Percentiles rank a stretch among this genome's conserved stretches.
phyloP scores from a whole-genome alignment of 2,329 filamentous ascomycete genomes.

The Exophiala mesophila region DNA sequence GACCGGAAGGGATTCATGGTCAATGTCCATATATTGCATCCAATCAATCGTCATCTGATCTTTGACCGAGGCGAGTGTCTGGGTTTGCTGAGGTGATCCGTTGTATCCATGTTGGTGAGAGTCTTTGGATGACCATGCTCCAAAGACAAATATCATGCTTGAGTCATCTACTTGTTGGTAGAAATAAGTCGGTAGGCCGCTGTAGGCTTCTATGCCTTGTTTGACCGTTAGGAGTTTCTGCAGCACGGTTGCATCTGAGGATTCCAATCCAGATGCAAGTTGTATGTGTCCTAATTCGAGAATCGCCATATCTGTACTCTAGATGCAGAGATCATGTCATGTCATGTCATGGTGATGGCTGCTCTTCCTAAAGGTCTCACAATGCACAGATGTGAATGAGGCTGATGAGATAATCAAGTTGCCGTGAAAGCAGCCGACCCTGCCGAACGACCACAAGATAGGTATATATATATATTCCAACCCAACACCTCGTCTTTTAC shows the following conservation, averaged over 20 bases:
- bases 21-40: slow-evolving; percentile 23
- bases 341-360: too few species aligned
- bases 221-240: slow-evolving; percentile 19
- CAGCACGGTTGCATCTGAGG: slow-evolving; percentile 12
- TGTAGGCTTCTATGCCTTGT: slow-evolving; percentile 19
- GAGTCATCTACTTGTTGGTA: slow-evolving; percentile 19
- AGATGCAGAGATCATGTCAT: too few species aligned
- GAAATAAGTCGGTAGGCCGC: slow-evolving; percentile 16
- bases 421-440: neutral
- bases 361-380: too few species aligned
- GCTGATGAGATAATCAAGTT: neutral
- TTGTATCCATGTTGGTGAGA: slow-evolving; percentile 15
- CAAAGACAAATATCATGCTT: slow-evolving; percentile 16
- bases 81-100: slow-evolving; percentile 15
- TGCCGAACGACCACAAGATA: neutral
- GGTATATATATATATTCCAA: too few species aligned
- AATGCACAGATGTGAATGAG: too few species aligned
- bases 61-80: slow-evolving; percentile 16
- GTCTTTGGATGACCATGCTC: slow-evolving; percentile 18
- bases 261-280: slow-evolving; percentile 15
- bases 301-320: slow-evolving; percentile 12
- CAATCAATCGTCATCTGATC: slow-evolving; percentile 19
- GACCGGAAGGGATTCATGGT: slow-evolving; percentile 11
- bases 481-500: too few species aligned
- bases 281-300: slow-evolving; percentile 18